Conservation (phyloP, 192 early-diverging fungal species). For the Funneliformis geosporum region DNA sequence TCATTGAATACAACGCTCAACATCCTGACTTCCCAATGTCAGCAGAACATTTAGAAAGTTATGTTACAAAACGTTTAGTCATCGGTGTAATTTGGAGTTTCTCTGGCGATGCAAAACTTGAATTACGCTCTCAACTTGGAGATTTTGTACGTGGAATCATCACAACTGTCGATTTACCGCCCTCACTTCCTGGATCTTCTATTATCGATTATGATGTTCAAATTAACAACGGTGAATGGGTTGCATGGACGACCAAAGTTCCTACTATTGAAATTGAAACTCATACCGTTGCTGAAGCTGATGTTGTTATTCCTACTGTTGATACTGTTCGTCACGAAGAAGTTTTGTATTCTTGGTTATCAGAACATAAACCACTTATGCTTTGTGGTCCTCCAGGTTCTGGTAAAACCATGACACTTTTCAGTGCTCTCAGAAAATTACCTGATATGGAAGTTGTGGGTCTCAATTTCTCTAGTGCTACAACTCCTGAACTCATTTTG, state of each 20-base stretch:
- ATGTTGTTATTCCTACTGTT: constrained; percentile 96
- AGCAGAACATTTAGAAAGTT: constrained; percentile 72
- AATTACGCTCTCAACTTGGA: constrained; percentile 69
- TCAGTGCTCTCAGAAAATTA: constrained; percentile 90
- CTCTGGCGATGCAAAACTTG: constrained; percentile 82
- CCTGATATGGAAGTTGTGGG: constrained; percentile 96
- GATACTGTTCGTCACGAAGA: constrained; percentile 98
- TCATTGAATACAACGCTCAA: constrained; percentile 88
- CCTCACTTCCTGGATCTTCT: constrained; percentile 44
- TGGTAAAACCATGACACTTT: constrained; percentile 99
- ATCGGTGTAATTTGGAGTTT: constrained; percentile 93
- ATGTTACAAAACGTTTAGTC: constrained; percentile 81
- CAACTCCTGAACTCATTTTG: constrained; percentile 91
- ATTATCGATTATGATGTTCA: constrained; percentile 92
- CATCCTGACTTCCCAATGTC: constrained; percentile 95
- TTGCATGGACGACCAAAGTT: constrained; percentile 86
- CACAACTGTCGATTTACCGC: constrained; percentile 76
- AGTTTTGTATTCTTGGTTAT: constrained; percentile 92
- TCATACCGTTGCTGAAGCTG: constrained; percentile 84
- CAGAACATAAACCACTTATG: constrained; percentile 92
- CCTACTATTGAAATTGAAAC: constrained; percentile 95
- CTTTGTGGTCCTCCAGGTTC: constrained; percentile 99
- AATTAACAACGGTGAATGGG: constrained; percentile 81
- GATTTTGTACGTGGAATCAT: constrained; percentile 77
- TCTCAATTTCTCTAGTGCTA: constrained; percentile 99